These are phyloP conservation scores for Simplicillium sp. DNA, from an alignment of 2,329 filamentous ascomycete genomes.

Conservation along the genomic window DNA sequence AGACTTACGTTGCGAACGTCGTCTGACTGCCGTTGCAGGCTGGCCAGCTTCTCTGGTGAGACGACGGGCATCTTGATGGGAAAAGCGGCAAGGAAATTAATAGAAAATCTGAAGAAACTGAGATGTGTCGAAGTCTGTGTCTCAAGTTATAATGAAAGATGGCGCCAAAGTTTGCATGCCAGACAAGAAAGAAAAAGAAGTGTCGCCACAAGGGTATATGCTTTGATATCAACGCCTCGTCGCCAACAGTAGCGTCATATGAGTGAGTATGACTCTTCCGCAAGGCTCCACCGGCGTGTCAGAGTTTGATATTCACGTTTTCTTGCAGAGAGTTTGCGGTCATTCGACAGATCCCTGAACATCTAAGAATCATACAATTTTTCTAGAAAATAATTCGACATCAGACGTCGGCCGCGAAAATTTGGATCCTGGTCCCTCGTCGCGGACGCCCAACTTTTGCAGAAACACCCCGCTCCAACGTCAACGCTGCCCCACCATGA, in stretches of 20 bases:
- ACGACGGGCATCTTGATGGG: constrained; percentile 73
- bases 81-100: no score
- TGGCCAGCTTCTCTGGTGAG: constrained; percentile 78
- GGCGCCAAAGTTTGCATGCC: constrained; percentile 5
- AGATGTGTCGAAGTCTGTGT: no score
- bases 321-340: background rate
- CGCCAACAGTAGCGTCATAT: background rate
- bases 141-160: background rate
- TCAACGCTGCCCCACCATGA: constrained; percentile 11
- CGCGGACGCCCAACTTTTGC: background rate
- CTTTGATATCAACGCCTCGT: background rate
- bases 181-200: constrained; percentile 7
- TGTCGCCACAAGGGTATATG: constrained; percentile 1
- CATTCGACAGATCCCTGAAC: no score
- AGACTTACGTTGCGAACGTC: constrained; percentile 80
- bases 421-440: no score
- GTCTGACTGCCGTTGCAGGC: constrained; percentile 77
- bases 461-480: constrained; percentile 15
- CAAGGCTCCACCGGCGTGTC: no score
- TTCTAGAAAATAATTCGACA: no score
- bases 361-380: no score
- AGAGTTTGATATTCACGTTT: constrained; percentile 3
- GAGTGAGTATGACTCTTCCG: no score
- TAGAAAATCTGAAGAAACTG: no score
- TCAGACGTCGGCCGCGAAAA: no score